phyloP scores from a whole-genome alignment of 805 yeast genomes.

The Metschnikowia henanensis region DNA sequence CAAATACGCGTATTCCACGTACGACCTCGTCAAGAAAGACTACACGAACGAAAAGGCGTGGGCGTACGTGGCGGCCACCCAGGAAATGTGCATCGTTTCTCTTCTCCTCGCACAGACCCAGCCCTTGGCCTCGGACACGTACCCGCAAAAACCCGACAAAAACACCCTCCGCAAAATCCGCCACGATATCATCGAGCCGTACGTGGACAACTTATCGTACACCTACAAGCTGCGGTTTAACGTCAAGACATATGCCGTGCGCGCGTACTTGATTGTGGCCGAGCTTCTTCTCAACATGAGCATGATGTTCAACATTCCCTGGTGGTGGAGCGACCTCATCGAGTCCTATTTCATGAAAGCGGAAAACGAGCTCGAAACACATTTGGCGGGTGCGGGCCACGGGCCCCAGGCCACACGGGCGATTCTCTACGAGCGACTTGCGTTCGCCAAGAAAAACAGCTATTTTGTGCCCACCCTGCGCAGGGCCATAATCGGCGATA shows the following conservation, averaged over 20 bases:
- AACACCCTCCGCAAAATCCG: conserved; percentile 48
- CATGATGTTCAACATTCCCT: conserved; percentile 37
- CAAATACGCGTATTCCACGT: conserved; percentile 77
- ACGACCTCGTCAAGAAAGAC: conserved; percentile 80
- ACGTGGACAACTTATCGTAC: conserved; percentile 71
- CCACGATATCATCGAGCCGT: conserved; percentile 54
- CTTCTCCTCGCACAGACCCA: conserved; percentile 59
- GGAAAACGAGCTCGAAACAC: conserved; percentile 45
- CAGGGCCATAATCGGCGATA: conserved; percentile 10
- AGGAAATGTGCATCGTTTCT: conserved; percentile 83
- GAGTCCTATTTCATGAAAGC: conserved; percentile 46
- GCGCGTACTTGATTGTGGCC: conserved; percentile 64
- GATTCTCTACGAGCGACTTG: conserved; percentile 42
- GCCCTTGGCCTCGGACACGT: conserved; percentile 17
- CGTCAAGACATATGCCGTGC: conserved; percentile 65
- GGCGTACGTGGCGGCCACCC: conserved; percentile 77
- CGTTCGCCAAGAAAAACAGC: conserved; percentile 22
- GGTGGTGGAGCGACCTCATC: conserved; percentile 47
- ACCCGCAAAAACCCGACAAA: conserved; percentile 33
- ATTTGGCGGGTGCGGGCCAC: conserved; percentile 39
- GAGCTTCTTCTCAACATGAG: conserved; percentile 65
- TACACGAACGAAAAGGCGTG: conserved; percentile 76
- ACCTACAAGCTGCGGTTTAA: conserved; percentile 73
- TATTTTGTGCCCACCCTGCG: conserved; percentile 15
- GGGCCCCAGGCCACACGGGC: conserved; percentile 47